phyloP scores from a whole-genome alignment of 495 filamentous ascomycete genomes.

The Aspergillus incahuasiensis region DNA sequence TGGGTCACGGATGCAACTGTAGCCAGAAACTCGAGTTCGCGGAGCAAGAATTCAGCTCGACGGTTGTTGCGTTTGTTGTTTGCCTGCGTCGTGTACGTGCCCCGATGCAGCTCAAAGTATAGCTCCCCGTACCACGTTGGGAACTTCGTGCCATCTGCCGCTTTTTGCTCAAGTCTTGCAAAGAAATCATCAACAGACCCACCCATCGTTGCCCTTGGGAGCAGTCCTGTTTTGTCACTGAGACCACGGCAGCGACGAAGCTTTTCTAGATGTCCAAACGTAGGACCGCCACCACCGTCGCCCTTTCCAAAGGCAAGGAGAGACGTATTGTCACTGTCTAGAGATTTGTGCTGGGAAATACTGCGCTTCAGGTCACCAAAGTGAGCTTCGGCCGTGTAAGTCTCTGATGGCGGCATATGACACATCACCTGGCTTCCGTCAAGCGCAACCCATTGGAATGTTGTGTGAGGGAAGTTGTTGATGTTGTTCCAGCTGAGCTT shows the following conservation, averaged over 20 bases:
- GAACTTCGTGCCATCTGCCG: slow-evolving; percentile 66
- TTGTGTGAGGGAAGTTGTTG: slow-evolving; percentile 97
- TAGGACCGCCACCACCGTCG: slow-evolving; percentile 92
- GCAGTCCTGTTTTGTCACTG: slow-evolving; percentile 75
- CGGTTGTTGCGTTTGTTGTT: slow-evolving; percentile 96
- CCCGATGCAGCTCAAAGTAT: slow-evolving; percentile 94
- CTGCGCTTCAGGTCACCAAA: slow-evolving; percentile 94
- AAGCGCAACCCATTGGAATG: slow-evolving; percentile 94
- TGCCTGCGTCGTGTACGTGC: slow-evolving; percentile 94
- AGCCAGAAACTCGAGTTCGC: slow-evolving; percentile 84
- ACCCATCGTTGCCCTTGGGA: slow-evolving; percentile 87
- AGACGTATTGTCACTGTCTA: slow-evolving; percentile 84
- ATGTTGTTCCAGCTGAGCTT: slow-evolving; percentile 98
- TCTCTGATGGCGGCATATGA: slow-evolving; percentile 93
- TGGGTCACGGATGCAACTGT: slow-evolving; percentile 73
- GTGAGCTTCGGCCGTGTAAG: slow-evolving; percentile 89
- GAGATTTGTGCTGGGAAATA: slow-evolving; percentile 87
- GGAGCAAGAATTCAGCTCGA: slow-evolving; percentile 74
- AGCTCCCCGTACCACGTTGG: slow-evolving; percentile 98
- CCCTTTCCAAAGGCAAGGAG: slow-evolving; percentile 93
- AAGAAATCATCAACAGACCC: slow-evolving; percentile 97
- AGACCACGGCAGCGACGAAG: slow-evolving; percentile 90
- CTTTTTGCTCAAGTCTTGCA: slow-evolving; percentile 68
- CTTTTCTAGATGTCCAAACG: slow-evolving; percentile 92
- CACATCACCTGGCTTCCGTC: slow-evolving; percentile 95